Conservation (phyloP, 441 rosid species). For the Theobroma grandiflorum region DNA sequence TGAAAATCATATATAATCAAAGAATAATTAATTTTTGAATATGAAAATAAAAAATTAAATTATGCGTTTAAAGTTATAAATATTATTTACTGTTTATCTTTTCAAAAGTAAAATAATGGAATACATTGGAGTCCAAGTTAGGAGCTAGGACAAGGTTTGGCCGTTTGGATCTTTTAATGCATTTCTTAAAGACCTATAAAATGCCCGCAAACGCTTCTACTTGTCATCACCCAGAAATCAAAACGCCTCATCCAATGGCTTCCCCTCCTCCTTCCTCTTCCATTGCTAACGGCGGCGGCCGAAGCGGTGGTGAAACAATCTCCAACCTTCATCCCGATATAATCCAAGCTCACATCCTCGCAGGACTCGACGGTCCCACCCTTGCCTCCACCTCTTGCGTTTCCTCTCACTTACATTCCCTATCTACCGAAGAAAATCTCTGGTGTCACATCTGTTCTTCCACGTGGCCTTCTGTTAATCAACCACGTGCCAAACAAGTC, state of each 20-base stretch:
- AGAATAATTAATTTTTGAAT: too few relatives aligned
- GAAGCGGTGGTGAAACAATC: conserved; percentile 20
- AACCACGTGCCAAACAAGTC: conserved; percentile 42
- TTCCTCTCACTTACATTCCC: conserved; percentile 55
- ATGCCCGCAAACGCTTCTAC: too few relatives aligned
- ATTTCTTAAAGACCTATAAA: too few relatives aligned
- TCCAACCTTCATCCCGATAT: conserved; percentile 61
- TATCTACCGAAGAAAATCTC: conserved; percentile 59
- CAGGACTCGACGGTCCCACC: conserved; percentile 79
- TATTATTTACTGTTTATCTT: too few relatives aligned
- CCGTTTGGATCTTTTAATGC: too few relatives aligned
- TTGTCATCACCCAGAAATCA: not conserved
- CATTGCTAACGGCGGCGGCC: not conserved
- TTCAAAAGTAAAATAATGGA: too few relatives aligned
- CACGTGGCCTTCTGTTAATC: conserved; percentile 68
- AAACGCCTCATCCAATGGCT: not conserved
- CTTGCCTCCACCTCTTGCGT: conserved; percentile 63
- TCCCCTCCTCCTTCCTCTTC: conserved; percentile 3
- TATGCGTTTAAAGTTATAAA: too few relatives aligned
- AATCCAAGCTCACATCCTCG: conserved; percentile 63
- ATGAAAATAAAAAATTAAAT: too few relatives aligned
- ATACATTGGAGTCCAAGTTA: too few relatives aligned
- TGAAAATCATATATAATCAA: too few relatives aligned
- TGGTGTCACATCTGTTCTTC: conserved; percentile 62
- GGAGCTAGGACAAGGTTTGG: too few relatives aligned